Base-by-base conservation (phyloP, 2,329 filamentous ascomycete genomes). In the Venturia oleaginea region DNA sequence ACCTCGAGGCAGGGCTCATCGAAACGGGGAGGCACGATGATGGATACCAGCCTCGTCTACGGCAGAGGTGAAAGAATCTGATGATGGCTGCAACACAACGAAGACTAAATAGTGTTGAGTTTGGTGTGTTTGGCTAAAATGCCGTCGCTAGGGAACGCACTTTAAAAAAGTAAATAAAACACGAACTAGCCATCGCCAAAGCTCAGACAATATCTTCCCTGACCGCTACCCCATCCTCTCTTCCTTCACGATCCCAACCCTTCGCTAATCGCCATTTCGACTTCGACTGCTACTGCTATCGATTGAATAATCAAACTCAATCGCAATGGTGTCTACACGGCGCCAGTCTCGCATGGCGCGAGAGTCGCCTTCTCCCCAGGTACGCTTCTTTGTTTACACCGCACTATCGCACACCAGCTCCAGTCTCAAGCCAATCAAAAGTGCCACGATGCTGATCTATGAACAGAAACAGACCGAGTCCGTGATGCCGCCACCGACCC, bases 251-350 rank as follows among this genome's bases (percentile, higher is more conserved):
- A 32, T 15, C 19, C 51, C 27, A 27, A 32, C 51, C 24, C 15
- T 19, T 57, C 51, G 51, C 51, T n/a, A 34, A 57, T 51, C 22
- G 22, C 46, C 27, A 27, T 17, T 5, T 24, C 46, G 22, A 51
- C 27, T 5, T 24, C 46, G 22, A 51, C 27, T 0, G 17, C 51
- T 37, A 8, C 15, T 2, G 27, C 51, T 57, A 34, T 19, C 51
- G 34, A n/a, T 57, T 24, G 43, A 54, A 30, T 2, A n/a, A 34
- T 30, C 51, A n/a, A 8, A 57, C 13, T 10, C 51, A 10, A 10
- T 7, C 24, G 46, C 42, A 19, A 62, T 64, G 62, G 38, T 51
- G 17, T 64, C 46, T 57, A 64, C 62, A 2, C 62, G 62, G 43
- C 62, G 62, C 37, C 62, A 64, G 51, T 57, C 62, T 40, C 51